Evolutionary conservation across 495 filamentous ascomycete genomes (phyloP), one percentile per base, ranked within the genome.

Genomic region (Xylaria telfairii): DNA sequence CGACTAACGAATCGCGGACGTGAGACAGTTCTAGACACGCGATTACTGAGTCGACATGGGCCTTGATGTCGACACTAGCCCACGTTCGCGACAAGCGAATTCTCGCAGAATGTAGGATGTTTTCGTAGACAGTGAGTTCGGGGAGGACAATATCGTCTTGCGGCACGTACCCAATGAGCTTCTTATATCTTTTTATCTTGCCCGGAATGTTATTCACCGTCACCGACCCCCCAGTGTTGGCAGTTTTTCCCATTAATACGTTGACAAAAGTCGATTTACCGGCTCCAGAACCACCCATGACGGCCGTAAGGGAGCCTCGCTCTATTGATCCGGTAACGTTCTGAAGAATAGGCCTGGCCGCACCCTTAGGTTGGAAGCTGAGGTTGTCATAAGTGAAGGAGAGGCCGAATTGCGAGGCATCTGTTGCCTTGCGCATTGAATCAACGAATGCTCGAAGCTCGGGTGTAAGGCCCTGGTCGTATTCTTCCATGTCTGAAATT

Each of bases 81-180:
- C 82, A 85, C 19, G 77, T 76, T 1, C 78, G 78, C 24, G 84
- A 83, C 26, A 88, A 75, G 32, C 81, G 81, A 10, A 87, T 77
- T n/a, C 80, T 80, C n/a, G 82, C 85, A n/a, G 84, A 86, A 54
- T 87, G 81, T 10, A 87, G 75, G 54, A 88, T 83, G 60, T 86
- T 88, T 71, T 88, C 84, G 41, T 80, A 78, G 19, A 88, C 85
- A 0, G 86, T 87, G 7, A 87, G 71, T 59, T 88, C 81, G 1
- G 84, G 81, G 6, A 85, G 76, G 8, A 88, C 79, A 21, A 84
- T 76, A 64, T 88, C 86, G 51, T 87, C 80, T 70, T 88, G 86
- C 5, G 86, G 85, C 37, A 89, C 84, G 62, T 87, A 88, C 32
- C 86, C 85, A 21, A 88, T 86, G 63, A 86, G 83, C 67, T 85